Base-by-base conservation (phyloP, 169 alveolate species). In the Cryptosporidium bovis region DNA sequence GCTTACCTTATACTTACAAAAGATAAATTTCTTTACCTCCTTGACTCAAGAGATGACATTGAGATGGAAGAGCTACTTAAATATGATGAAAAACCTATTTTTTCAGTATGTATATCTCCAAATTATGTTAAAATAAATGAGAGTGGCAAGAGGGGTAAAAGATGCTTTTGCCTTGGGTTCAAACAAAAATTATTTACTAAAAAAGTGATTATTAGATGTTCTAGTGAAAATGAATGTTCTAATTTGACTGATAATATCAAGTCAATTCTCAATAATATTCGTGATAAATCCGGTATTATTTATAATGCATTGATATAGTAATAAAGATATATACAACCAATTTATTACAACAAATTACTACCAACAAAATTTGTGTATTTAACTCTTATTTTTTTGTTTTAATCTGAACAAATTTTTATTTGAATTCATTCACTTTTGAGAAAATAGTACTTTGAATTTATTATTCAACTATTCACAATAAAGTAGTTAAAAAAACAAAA, bases 11-110 rank as follows among this genome's bases (percentile, higher is more conserved):
- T 71, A 12, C 67, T 71, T 15, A 71, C 84, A n/a, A 71, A 55
- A 71, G 84, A 71, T 56, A 71, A 34, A 56, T 71, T 53, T 31
- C 66, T 71, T 56, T 71, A 71, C 51, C 55, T 71, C 6, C 67
- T 71, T 24, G 56, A 56, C 8, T 64, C 84, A 6, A 71, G 44
- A 34, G 84, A 71, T 31, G 84, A 71, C 20, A 31, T 71, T 3
- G 84, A 71, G 56, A 71, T 71, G 84, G 84, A 71, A 18, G 84
- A 71, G 3, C 55, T 71, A 16, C 33, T 71, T 6, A 71, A 71
- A 55, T 33, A 71, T 34, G 67, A 71, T 71, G 84, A 71, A 71
- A 71, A 71, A 40, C 84, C 84, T n/a, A 29, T 71, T 15, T 71
- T 65, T 55, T 15, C 60, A n/a, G 15, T 27, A 10, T 53, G 13